Conservation (phyloP, 371 early-diverging fungal genomes). For the Entomophthora muscae region DNA sequence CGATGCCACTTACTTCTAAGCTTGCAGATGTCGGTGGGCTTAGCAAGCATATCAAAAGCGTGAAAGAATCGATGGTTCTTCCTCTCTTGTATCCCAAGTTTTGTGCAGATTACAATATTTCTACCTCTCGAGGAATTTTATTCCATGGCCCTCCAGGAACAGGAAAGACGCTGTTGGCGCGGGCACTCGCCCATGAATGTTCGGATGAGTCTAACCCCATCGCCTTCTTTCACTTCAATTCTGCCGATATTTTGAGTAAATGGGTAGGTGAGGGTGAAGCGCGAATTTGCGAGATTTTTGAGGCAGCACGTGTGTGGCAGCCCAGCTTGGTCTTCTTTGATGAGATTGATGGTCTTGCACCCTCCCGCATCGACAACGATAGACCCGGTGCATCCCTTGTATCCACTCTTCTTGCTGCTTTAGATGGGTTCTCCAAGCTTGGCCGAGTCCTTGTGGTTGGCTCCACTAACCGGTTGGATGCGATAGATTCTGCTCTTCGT, state of each 20-base stretch:
- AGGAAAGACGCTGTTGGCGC: conserved; percentile 48
- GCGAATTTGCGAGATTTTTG: conserved; percentile 61
- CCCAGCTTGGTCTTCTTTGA: conserved; percentile 98
- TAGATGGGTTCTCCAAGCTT: conserved; percentile 63
- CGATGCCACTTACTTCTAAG: neutral
- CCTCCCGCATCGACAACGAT: conserved; percentile 60
- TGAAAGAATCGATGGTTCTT: conserved; percentile 57
- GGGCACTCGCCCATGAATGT: conserved; percentile 45
- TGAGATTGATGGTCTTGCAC: conserved; percentile 94
- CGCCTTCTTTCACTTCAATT: conserved; percentile 56
- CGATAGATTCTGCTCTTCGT: conserved; percentile 61
- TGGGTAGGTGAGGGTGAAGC: conserved; percentile 74
- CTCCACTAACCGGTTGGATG: conserved; percentile 79
- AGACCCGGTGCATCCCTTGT: conserved; percentile 32
- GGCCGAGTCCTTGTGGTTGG: conserved; percentile 46
- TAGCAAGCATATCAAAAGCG: conserved; percentile 27
- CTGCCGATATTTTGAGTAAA: conserved; percentile 60
- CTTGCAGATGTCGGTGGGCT: conserved; percentile 28
- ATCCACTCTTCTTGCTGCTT: conserved; percentile 84
- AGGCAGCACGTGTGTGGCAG: conserved; percentile 56
- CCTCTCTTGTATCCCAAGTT: conserved; percentile 61
- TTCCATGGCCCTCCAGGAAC: conserved; percentile 98
- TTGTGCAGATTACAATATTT: conserved; percentile 35
- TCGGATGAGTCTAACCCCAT: conserved; percentile 23
- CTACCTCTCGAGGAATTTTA: conserved; percentile 45